A percentile compares a stretch with the other conserved stretches of the same genome.
These are phyloP conservation scores for Pseudogymnoascus sp. DNA, from an alignment of 2,329 filamentous ascomycete species.

Conservation along the genomic window DNA sequence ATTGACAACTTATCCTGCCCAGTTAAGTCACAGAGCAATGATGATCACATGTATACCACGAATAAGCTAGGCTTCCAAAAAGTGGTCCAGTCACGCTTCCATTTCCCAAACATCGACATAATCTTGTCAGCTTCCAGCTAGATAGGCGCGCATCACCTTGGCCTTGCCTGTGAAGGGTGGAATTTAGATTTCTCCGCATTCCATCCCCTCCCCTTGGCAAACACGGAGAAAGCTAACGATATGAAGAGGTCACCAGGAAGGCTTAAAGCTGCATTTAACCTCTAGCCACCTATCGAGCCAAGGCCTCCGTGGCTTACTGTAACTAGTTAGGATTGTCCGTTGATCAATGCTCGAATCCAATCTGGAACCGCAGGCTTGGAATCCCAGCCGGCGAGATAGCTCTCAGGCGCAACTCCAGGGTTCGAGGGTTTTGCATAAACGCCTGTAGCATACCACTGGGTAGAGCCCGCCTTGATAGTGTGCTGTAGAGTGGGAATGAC, in stretches of 20 bases:
- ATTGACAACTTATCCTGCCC: neutral
- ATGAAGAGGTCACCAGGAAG: neutral
- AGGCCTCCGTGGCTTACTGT: neutral
- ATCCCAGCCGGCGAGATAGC: slow-evolving; percentile 54
- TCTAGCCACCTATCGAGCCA: neutral
- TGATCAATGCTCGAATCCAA: slow-evolving; percentile 51
- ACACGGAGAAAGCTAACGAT: neutral
- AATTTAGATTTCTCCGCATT: neutral
- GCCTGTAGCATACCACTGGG: slow-evolving; percentile 59
- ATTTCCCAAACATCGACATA: neutral
- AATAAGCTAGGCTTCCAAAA: neutral
- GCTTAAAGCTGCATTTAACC: slow-evolving; percentile 3
- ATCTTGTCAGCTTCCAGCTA: neutral
- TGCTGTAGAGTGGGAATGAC: slow-evolving; percentile 61
- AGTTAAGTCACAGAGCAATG: neutral
- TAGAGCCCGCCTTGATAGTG: slow-evolving; percentile 48
- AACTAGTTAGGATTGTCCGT: neutral
- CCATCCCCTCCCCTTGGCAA: neutral
- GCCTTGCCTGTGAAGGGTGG: neutral
- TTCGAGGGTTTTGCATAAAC: slow-evolving; percentile 61
- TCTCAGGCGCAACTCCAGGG: slow-evolving; percentile 40
- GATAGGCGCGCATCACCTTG: neutral
- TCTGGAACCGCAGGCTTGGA: slow-evolving; percentile 46
- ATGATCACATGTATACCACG: neutral
- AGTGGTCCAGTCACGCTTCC: neutral